These are phyloP conservation scores for Colletotrichum eleusines DNA, from an alignment of 2,329 filamentous ascomycete species.

Conservation along the genomic window DNA sequence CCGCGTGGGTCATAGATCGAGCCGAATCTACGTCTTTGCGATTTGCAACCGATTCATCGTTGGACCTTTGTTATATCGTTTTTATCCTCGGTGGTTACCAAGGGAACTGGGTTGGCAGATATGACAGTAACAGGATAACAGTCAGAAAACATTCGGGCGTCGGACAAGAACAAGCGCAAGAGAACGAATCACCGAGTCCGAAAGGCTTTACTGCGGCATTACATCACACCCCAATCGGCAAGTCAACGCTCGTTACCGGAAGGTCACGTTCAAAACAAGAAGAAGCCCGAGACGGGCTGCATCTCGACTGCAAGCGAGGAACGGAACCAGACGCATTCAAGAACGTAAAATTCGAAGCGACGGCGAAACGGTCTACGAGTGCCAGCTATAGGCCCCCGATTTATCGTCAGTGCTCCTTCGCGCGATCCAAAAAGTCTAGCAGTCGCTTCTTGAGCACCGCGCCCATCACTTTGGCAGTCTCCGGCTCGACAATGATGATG, in stretches of 20 bases:
- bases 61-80: neutral
- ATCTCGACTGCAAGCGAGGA: neutral
- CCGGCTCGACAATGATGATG: constrained; percentile 65
- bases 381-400: no score
- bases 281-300: no score
- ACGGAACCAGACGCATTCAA: neutral
- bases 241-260: neutral
- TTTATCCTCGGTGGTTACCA: no score
- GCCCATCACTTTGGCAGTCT: constrained; percentile 61
- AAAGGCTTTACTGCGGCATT: neutral
- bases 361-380: no score
- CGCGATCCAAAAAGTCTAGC: constrained; percentile 28
- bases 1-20: constrained; percentile 34
- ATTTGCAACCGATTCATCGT: constrained; percentile 3
- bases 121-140: neutral
- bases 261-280: neutral
- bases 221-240: neutral
- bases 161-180: neutral
- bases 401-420: neutral
- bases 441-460: constrained; percentile 70
- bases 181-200: no score
- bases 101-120: neutral
- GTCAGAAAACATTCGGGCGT: neutral
- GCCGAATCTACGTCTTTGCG: constrained; percentile 41
- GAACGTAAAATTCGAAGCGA: neutral